phyloP scores from a whole-genome alignment of 2,329 filamentous ascomycete genomes.

The Coniochaeta sp. region DNA sequence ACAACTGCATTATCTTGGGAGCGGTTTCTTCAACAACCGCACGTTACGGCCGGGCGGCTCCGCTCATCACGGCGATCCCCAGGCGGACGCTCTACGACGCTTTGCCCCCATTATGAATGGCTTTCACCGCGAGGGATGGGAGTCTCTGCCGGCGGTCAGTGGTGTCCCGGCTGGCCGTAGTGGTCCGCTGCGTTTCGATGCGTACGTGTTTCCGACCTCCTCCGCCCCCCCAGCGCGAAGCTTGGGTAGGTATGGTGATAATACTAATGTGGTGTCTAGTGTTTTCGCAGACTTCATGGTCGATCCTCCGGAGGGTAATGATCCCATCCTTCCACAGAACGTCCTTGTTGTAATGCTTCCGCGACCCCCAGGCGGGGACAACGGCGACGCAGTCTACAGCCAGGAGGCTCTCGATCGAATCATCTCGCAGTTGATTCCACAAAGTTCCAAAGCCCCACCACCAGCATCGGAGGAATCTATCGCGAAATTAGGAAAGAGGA shows the following conservation, averaged over 20 bases:
- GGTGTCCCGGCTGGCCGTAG: slow-evolving; percentile 15
- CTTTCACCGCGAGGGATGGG: slow-evolving; percentile 20
- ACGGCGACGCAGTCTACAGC: slow-evolving; percentile 80
- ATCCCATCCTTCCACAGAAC: slow-evolving; percentile 12
- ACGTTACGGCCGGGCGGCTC: slow-evolving; percentile 19
- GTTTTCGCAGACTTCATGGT: slow-evolving; percentile 40
- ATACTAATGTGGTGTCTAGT: slow-evolving; percentile 30
- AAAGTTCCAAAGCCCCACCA: slow-evolving; percentile 66
- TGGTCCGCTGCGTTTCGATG: slow-evolving; percentile 29
- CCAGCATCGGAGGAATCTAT: slow-evolving; percentile 75
- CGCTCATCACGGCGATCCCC: slow-evolving; percentile 10
- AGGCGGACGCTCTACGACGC: slow-evolving; percentile 27
- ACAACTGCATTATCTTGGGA: slow-evolving; percentile 40
- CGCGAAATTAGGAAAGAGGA: slow-evolving; percentile 61
- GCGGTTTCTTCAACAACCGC: slow-evolving; percentile 33
- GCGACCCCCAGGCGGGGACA: slow-evolving; percentile 42
- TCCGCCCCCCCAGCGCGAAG: slow-evolving; percentile 6
- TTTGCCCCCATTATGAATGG: slow-evolving; percentile 37
- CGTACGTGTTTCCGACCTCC: slow-evolving; percentile 31
- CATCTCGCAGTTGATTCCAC: slow-evolving; percentile 72
- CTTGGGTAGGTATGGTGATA: not conserved
- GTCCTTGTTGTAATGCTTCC: slow-evolving; percentile 43
- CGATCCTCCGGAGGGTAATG: slow-evolving; percentile 9
- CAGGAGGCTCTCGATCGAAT: slow-evolving; percentile 88
- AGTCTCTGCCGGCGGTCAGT: slow-evolving; percentile 27